Percentiles rank a stretch among this genome's conserved stretches.
These are phyloP conservation scores for Podaxis mareebaensis DNA, from an alignment of 768 basidiomycete genomes.

Conservation along the genomic window DNA sequence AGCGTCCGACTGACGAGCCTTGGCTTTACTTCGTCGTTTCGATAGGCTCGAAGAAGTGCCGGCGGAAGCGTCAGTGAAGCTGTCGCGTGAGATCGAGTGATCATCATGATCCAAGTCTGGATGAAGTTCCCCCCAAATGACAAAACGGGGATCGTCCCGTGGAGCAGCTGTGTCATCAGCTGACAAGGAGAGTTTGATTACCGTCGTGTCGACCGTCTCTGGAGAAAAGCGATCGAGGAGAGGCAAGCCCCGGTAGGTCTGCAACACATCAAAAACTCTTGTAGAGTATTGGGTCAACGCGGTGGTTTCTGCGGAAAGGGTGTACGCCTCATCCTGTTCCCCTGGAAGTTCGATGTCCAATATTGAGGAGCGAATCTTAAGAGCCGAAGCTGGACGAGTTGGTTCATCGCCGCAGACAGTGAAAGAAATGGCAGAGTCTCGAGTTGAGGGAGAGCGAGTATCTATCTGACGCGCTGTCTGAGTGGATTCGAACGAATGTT, in stretches of 20 bases:
- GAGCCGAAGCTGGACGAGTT: constrained; percentile 29
- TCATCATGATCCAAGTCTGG: constrained; percentile 34
- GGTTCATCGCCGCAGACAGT: constrained; percentile 20
- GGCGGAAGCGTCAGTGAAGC: constrained; percentile 32
- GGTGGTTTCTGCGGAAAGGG: constrained; percentile 46
- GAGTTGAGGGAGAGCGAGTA: constrained; percentile 17
- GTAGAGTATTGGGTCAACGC: constrained; percentile 67
- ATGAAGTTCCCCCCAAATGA: constrained; percentile 78
- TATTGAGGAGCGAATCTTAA: constrained; percentile 17
- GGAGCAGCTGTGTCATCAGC: constrained; percentile 71
- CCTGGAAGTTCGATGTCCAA: constrained; percentile 15
- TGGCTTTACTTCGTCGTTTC: constrained; percentile 35
- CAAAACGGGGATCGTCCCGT: constrained; percentile 86
- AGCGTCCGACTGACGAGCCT: constrained; percentile 30
- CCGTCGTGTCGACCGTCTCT: constrained; percentile 58
- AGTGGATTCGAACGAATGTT: constrained; percentile 87
- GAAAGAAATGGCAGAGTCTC: constrained; percentile 20
- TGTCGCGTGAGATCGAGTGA: constrained; percentile 34
- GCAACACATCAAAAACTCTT: constrained; percentile 78
- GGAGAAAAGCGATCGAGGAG: constrained; percentile 65
- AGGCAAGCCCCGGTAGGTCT: constrained; percentile 78
- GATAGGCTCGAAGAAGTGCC: constrained; percentile 29
- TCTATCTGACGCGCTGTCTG: constrained; percentile 68
- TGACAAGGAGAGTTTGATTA: constrained; percentile 71
- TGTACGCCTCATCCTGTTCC: constrained; percentile 20